Evolutionary conservation across 2,329 filamentous ascomycete genomes (phyloP), one percentile per base, ranked within the genome.

Genomic region (Aureobasidium leucospermi): DNA sequence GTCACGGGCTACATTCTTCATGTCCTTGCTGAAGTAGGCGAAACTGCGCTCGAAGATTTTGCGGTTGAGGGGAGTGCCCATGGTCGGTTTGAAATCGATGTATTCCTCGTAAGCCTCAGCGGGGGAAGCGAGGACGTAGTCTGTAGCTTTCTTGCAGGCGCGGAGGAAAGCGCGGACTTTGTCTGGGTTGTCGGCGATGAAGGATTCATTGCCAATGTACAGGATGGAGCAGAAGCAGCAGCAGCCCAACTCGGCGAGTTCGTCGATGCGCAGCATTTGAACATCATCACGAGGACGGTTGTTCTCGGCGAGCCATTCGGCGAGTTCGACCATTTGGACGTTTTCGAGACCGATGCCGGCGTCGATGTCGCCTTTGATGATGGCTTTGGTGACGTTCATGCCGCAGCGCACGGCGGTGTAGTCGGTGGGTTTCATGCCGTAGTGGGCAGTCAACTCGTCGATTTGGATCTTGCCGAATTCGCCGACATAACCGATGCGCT

Each of bases 391-490:
- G 51, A 91, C 86, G 71, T 91, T 90, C 88, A 90, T 91, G 63
- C 88, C 88, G 70, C 87, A 90, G 60, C 88, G 86, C 7, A 91
- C 80, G 38, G 87, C 87, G 1, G 85, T 88, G 78, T 91, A 90
- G 75, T 90, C 87, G 6, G 77, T 74, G 0, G 87, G 83, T 1
- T 81, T 79, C 83, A 90, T 89, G 69, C 86, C 86, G 70, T 90
- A 90, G 79, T 90, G 83, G 47, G 84, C 84, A 51, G 87, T 90
- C 63, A 91, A 81, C 70, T 91, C 88, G 70, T 91, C 88, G 65
- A 91, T 90, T 75, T 90, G 87, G 70, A 90, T 90, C 81, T 84
- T 91, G 74, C 88, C 88, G 64, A 90, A 90, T 71, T 90, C 88
- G 67, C 87, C 87, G 60, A 90, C 87, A 65, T 90, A 90, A 70